phyloP scores from a whole-genome alignment of 208 protist species.

The Acanthamoeba lenticulata region DNA sequence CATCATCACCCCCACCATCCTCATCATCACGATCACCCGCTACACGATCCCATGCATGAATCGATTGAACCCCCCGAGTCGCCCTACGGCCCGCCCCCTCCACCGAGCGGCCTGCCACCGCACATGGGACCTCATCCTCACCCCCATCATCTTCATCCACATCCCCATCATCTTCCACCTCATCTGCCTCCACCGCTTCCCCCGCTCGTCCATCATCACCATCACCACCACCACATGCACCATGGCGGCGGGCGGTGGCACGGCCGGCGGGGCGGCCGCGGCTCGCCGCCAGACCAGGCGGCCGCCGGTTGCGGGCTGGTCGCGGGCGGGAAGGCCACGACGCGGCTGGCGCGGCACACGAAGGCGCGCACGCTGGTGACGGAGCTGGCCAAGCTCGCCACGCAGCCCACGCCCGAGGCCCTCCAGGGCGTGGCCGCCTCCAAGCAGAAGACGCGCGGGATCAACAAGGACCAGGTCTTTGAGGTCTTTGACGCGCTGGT shows the following conservation, averaged over 20 bases:
- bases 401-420: constrained; percentile 1
- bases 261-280: background rate
- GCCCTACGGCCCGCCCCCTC: background rate
- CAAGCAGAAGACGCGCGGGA: constrained; percentile 21
- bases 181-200: background rate
- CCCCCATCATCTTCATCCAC: background rate
- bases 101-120: too few species aligned
- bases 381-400: constrained; percentile 14
- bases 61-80: background rate
- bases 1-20: background rate
- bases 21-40: background rate
- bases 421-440: background rate
- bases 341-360: constrained; percentile 22
- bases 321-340: too few species aligned
- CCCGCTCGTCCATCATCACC: background rate
- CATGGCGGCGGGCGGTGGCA: background rate
- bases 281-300: background rate
- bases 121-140: background rate
- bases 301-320: background rate
- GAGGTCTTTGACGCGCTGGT: background rate
- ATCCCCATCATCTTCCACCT: background rate
- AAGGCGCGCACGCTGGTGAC: constrained; percentile 34
- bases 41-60: background rate
- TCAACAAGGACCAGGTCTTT: constrained; percentile 32
- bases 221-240: background rate